Base-by-base conservation (phyloP, 2,329 filamentous ascomycete genomes). In the Colletotrichum falcatum region DNA sequence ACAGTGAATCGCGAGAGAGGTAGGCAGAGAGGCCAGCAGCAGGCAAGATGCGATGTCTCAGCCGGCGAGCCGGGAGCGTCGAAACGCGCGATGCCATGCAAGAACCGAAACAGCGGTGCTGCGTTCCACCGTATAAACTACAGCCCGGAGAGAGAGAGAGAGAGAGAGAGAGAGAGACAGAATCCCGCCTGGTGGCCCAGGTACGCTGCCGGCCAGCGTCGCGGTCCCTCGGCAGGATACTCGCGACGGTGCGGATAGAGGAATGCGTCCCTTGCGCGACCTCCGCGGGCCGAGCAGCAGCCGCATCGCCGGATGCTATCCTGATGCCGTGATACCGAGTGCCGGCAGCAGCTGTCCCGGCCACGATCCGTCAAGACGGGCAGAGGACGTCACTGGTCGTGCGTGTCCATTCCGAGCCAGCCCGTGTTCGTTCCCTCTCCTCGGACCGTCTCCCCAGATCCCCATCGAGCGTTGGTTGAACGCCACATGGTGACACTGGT, bases 71-170 rank as follows among this genome's bases (percentile, higher is more conserved):
- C 46, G 62, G 66, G 59, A 54, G 37, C 46, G 48, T 42, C 53
- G 54, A 66, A 58, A 56, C 63, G 33, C 51, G 63, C 49, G 63
- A 53, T 66, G 63, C 44, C 23, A 56, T 66, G 67, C 63, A 46
- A 20, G 56, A 35, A 35, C 54, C 56, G 56, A 66, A 59, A 70
- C 48, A 51, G 16, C 51, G 39, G 42, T 54, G 48, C 39, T 39
- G 35, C 20, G 56, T 55, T 54, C 49, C 56, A 61, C 67, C 49
- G 51, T 61, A 55, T 46, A 54, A 33, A 30, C 60, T 53, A 49
- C 33, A 48, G 39, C 8, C 59, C 16, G 35, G 35, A 30, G 42
- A n/a, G 16, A 5, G 39, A 20, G 42, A 6, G 48, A 26, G 39
- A 48, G 42, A 49, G 6, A 55, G 33, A 39, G 4, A 56, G n/a